Evolutionary conservation across 192 early-diverging fungal genomes (phyloP).

Genomic region (Jimgerdemannia lactiflua): DNA sequence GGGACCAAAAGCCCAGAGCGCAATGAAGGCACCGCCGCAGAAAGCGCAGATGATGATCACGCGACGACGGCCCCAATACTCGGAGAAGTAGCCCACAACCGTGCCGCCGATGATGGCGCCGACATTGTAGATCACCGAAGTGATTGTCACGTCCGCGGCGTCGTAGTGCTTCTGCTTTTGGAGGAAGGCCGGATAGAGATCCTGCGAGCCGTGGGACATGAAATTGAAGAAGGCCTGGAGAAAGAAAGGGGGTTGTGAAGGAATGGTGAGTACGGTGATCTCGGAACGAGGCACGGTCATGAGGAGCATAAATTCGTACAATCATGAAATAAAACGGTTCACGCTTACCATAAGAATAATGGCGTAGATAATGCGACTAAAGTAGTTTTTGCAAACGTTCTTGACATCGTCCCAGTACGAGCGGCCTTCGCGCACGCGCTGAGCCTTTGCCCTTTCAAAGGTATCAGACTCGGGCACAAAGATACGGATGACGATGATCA

Average conservation of each 20-base stretch:
- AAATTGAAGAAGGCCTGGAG: slow-evolving; percentile 56
- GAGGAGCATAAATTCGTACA: slow-evolving; percentile 8
- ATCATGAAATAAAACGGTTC: slow-evolving; percentile 24
- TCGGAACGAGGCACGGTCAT: not conserved
- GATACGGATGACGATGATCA: slow-evolving; percentile 56
- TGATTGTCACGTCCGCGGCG: slow-evolving; percentile 47
- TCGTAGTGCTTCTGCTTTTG: slow-evolving; percentile 55
- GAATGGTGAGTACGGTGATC: not conserved
- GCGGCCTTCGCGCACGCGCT: slow-evolving; percentile 18
- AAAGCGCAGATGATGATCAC: slow-evolving; percentile 50
- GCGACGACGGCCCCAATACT: slow-evolving; percentile 62
- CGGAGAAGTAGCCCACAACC: slow-evolving; percentile 55
- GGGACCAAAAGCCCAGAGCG: slow-evolving; percentile 59
- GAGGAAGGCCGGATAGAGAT: slow-evolving; percentile 68
- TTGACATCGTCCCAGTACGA: slow-evolving; percentile 17
- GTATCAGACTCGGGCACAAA: slow-evolving; percentile 62
- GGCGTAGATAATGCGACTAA: slow-evolving; percentile 48
- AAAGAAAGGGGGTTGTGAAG: not conserved
- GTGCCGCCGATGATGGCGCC: slow-evolving; percentile 72
- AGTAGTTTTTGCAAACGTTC: slow-evolving; percentile 40
- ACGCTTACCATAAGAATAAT: slow-evolving; percentile 49
- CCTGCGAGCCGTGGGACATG: slow-evolving; percentile 66
- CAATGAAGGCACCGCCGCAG: slow-evolving; percentile 59
- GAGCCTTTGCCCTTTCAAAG: slow-evolving; percentile 39
- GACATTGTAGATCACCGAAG: slow-evolving; percentile 55